Evolutionary conservation across 352 stramenopile species (phyloP).

Genomic region (Globisporangium paddicum): DNA sequence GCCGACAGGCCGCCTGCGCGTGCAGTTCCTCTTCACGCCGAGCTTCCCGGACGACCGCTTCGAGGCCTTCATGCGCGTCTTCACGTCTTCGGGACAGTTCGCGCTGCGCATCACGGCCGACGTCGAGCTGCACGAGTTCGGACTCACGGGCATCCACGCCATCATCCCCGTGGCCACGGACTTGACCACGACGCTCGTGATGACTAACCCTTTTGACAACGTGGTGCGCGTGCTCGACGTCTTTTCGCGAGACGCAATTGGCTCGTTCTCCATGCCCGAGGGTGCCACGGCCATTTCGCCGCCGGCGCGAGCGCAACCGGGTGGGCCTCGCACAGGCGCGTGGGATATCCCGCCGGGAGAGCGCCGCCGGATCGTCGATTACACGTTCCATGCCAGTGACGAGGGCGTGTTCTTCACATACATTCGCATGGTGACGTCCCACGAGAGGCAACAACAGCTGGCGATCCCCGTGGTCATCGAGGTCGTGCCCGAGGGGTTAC

Average conservation of each 20-base stretch:
- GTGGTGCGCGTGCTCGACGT: slow-evolving; percentile 44
- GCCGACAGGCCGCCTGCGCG: slow-evolving; percentile 23
- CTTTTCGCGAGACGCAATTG: slow-evolving; percentile 33
- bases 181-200: slow-evolving; percentile 27
- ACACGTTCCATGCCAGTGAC: slow-evolving; percentile 23
- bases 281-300: not conserved
- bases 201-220: slow-evolving; percentile 39
- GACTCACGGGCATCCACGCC: slow-evolving; percentile 19
- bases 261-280: slow-evolving; percentile 18
- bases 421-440: slow-evolving; percentile 23
- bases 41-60: slow-evolving; percentile 18
- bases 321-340: slow-evolving; percentile 4
- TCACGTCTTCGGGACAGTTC: slow-evolving; percentile 46
- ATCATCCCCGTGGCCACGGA: slow-evolving; percentile 28
- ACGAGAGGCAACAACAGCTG: slow-evolving; percentile 7
- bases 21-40: slow-evolving; percentile 38
- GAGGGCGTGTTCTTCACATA: slow-evolving; percentile 32
- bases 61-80: slow-evolving; percentile 31
- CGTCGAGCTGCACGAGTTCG: slow-evolving; percentile 25
- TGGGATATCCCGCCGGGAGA: slow-evolving; percentile 36
- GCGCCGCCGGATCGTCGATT: slow-evolving; percentile 30
- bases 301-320: not conserved
- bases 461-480: slow-evolving; percentile 32
- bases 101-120: slow-evolving; percentile 29
- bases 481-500: slow-evolving; percentile 31